Base-by-base conservation (phyloP, 495 filamentous ascomycete species). In the Melanomma pulvis-pyrius region DNA sequence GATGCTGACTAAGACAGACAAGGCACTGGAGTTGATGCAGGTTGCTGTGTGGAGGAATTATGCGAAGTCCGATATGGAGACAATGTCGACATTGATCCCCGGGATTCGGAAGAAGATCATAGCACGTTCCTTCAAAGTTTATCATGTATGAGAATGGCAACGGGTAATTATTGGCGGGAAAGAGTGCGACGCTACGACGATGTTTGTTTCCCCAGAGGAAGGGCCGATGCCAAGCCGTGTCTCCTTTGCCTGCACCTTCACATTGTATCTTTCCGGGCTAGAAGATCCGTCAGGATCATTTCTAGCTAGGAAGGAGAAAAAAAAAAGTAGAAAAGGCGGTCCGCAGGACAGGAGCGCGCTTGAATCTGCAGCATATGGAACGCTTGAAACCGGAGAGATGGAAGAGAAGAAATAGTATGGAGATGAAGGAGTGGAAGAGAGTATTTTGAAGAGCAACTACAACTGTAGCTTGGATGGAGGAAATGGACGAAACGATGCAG, bases 141-240 rank as follows among this genome's bases (percentile, higher is more conserved):
- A 13, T 19, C 4, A 26, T 51, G 24, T 7, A 26, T 19, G 9
- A 32, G 17, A 30, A 54, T 3, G 24, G 11, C 29, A 1, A 32
- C 4, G 25, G 29, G 8, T 26, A 19, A 17, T 29, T 19, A 54
- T 54, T 54, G 51, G 51, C 32, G 24, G 29, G 5, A 44, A 34
- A 44, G 8, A 32, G 51, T 17, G 24, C 17, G 24, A 30, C 51
- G 51, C 51, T 32, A 30, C 29, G 8, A 11, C 2, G 51, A 29
- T 24, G 21, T 8, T 24, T 51, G 26, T 1, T 9, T 32, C 13
- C 8, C 26, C 17, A 22, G 24, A 25, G 17, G 59, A 61, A 47
- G 59, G 59, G 59, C 59, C 59, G 59, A 61, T 52, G 59, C 59
- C 59, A 61, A 61, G 59, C 19, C 46, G 39, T 36, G 3, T 11